Conservation (phyloP, 73 alveolate genomes). For the Blepharisma japonicum region DNA sequence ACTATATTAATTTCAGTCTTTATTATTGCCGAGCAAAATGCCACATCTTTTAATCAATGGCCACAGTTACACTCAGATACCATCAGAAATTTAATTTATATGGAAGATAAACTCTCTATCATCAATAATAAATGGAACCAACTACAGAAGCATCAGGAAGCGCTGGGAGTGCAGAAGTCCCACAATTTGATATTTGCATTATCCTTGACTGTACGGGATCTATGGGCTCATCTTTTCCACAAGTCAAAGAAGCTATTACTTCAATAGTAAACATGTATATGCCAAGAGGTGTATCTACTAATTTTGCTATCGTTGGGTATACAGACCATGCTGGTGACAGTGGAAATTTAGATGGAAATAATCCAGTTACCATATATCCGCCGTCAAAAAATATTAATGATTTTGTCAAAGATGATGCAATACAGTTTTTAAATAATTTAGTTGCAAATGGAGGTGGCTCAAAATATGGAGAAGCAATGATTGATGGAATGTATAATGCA, state of each 20-base stretch:
- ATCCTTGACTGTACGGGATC: constrained; percentile 30
- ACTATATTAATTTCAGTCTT: too few relatives aligned
- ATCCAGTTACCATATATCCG: constrained; percentile 23
- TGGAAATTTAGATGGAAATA: constrained; percentile 17
- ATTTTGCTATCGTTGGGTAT: constrained; percentile 27
- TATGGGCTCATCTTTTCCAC: constrained; percentile 25
- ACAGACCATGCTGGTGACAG: constrained; percentile 20
- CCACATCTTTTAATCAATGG: too few relatives aligned
- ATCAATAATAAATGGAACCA: too few relatives aligned
- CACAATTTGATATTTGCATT: constrained; percentile 1
- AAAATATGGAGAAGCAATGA: constrained; percentile 28
- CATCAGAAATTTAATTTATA: too few relatives aligned
- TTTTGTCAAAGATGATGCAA: neutral
- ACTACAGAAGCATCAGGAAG: too few relatives aligned
- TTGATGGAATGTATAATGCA: constrained; percentile 14
- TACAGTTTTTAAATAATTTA: neutral
- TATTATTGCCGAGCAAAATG: too few relatives aligned
- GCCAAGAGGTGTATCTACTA: neutral
- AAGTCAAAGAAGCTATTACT: constrained; percentile 26
- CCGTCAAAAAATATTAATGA: neutral
- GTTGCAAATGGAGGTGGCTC: constrained; percentile 18
- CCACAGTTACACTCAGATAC: too few relatives aligned
- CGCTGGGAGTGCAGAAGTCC: too few relatives aligned
- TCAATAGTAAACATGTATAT: neutral
- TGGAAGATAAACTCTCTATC: too few relatives aligned